Percentiles rank a stretch among this genome's conserved stretches.
phyloP scores from a whole-genome alignment of 805 yeast species.

The Candida pseudofarinosa region DNA sequence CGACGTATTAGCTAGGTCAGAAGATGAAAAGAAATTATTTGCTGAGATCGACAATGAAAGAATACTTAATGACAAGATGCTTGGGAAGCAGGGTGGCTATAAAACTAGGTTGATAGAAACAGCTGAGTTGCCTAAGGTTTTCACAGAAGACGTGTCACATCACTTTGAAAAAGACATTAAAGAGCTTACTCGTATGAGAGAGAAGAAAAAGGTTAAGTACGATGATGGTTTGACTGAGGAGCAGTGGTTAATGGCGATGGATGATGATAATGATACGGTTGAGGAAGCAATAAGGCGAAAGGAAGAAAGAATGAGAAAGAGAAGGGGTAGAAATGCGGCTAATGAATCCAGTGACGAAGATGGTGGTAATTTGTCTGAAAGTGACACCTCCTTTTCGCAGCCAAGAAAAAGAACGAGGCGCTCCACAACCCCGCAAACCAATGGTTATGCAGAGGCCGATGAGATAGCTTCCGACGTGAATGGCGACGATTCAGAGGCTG shows the following conservation, averaged over 20 bases:
- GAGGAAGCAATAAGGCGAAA: slow-evolving; percentile 57
- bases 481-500: slow-evolving; percentile 11
- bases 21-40: slow-evolving; percentile 54
- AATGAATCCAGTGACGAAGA: slow-evolving; percentile 17
- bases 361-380: slow-evolving; percentile 21
- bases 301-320: slow-evolving; percentile 38
- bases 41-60: slow-evolving; percentile 60
- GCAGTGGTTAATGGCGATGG: slow-evolving; percentile 85
- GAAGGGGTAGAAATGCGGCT: slow-evolving; percentile 18
- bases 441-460: slow-evolving; percentile 18
- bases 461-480: slow-evolving; percentile 19
- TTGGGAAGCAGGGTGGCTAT: slow-evolving; percentile 22
- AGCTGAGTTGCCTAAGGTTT: slow-evolving; percentile 77
- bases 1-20: slow-evolving; percentile 66
- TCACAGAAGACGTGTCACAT: slow-evolving; percentile 56
- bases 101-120: slow-evolving; percentile 57
- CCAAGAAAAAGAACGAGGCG: slow-evolving; percentile 16
- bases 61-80: slow-evolving; percentile 30
- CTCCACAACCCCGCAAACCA: slow-evolving; percentile 13
- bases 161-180: slow-evolving; percentile 50
- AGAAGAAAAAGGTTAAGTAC: slow-evolving; percentile 72
- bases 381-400: slow-evolving; percentile 16
- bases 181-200: slow-evolving; percentile 60
- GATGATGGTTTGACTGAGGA: slow-evolving; percentile 91
- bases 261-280: slow-evolving; percentile 61